Percentiles rank a stretch among this genome's conserved stretches.
phyloP scores from a whole-genome alignment of 257 asterid genomes.

The Nicotiana benthamiana region DNA sequence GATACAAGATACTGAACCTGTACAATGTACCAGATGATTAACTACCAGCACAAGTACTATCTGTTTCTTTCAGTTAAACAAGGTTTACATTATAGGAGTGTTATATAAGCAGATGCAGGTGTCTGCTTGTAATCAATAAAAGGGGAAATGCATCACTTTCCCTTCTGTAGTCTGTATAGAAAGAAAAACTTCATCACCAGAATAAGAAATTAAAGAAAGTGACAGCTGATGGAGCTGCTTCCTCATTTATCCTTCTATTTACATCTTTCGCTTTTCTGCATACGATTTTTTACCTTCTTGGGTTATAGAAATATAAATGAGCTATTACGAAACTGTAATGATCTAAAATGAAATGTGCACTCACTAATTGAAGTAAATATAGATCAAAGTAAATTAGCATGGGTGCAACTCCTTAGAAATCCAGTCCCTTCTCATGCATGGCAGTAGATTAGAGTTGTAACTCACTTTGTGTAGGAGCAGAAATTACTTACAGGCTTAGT shows the following conservation, averaged over 20 bases:
- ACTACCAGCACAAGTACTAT: neutral
- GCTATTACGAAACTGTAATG: neutral
- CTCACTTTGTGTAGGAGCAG: neutral
- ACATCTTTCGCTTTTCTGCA: neutral
- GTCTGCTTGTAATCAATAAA: neutral
- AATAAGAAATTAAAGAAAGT: neutral
- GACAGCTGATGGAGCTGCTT: neutral
- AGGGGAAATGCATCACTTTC: neutral
- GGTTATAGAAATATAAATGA: neutral
- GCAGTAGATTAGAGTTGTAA: neutral
- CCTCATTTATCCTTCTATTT: neutral
- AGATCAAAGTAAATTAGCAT: neutral
- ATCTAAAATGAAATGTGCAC: neutral
- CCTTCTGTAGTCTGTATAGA: neutral
- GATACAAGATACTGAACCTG: conserved; percentile 85
- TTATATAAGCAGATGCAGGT: neutral
- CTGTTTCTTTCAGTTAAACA: neutral
- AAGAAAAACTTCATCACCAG: neutral
- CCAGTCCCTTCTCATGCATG: neutral
- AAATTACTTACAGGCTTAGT: conserved; percentile 63
- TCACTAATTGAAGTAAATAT: neutral
- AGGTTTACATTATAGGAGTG: neutral
- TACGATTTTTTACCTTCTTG: neutral
- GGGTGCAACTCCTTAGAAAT: neutral
- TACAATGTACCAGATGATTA: neutral